These are phyloP conservation scores for Mucor irregularis DNA, from an alignment of 371 early-diverging fungal genomes.

Conservation along the genomic window DNA sequence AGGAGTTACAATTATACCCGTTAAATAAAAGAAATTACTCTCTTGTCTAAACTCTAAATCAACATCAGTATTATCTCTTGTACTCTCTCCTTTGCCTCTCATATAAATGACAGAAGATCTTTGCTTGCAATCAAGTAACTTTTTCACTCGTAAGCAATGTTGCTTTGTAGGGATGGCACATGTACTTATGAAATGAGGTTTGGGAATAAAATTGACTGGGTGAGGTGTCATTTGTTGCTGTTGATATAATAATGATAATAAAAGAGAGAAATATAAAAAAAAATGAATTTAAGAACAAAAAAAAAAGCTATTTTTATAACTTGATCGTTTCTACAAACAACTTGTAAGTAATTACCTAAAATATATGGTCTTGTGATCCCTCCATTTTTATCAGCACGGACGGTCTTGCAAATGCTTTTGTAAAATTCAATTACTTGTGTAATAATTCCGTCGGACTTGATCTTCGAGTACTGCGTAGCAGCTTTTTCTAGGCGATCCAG, in stretches of 20 bases:
- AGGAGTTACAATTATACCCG: constrained; percentile 27
- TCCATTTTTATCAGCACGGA: constrained; percentile 1
- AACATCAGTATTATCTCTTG: constrained; percentile 49
- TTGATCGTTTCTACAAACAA: no score
- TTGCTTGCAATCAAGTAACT: constrained; percentile 12
- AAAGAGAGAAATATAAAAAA: constrained; percentile 12
- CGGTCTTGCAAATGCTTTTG: background rate
- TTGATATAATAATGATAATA: no score
- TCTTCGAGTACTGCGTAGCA: no score
- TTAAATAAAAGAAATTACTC: constrained; percentile 55
- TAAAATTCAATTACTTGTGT: no score
- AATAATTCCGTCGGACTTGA: no score
- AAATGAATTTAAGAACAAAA: constrained; percentile 3
- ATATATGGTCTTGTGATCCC: no score
- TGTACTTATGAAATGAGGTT: background rate
- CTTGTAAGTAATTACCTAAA: no score
- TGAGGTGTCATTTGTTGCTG: constrained; percentile 39
- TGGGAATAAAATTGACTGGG: constrained; percentile 6
- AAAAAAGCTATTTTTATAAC: constrained; percentile 5
- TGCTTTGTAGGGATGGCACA: constrained; percentile 25
- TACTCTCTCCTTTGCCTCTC: constrained; percentile 28
- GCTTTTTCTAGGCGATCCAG: background rate
- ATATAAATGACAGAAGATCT: constrained; percentile 21
- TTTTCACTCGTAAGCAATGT: constrained; percentile 30
- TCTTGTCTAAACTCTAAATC: constrained; percentile 56